phyloP scores from a whole-genome alignment of 352 stramenopile genomes.

The Phytophthora foliorum region DNA sequence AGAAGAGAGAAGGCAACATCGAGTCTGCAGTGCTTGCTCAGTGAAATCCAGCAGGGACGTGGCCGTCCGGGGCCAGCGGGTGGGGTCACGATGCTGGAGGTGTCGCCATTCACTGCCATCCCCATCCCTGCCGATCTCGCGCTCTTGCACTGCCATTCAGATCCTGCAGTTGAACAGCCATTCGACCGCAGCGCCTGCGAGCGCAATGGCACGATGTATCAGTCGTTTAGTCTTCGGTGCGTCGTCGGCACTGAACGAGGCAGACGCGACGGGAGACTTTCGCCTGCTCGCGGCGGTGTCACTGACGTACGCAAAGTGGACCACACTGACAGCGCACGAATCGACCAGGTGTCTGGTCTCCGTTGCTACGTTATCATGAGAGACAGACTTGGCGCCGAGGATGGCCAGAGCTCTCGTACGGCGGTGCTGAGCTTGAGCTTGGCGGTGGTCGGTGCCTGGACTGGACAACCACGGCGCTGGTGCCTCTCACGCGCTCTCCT shows the following conservation, averaged over 20 bases:
- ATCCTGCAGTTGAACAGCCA: conserved; percentile 3
- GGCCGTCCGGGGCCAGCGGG: background rate
- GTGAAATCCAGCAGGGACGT: background rate
- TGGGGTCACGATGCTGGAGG: conserved; percentile 4
- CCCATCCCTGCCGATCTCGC: conserved; percentile 18
- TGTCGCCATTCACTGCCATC: conserved; percentile 3
- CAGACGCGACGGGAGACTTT: conserved; percentile 28
- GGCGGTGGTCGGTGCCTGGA: too few relatives aligned
- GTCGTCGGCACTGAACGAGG: conserved; percentile 4
- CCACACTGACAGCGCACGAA: conserved; percentile 14
- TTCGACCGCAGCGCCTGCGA: background rate
- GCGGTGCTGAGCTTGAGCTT: too few relatives aligned
- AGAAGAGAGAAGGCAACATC: background rate
- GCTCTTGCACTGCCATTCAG: background rate
- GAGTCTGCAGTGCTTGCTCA: background rate
- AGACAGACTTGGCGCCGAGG: background rate
- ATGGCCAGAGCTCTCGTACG: background rate
- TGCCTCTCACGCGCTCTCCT: too few relatives aligned
- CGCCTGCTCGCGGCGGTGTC: conserved; percentile 9
- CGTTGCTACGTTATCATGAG: background rate
- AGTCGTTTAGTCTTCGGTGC: conserved; percentile 12
- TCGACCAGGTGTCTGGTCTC: background rate
- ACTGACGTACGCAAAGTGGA: conserved; percentile 21
- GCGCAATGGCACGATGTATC: conserved; percentile 16
- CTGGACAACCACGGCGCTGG: too few relatives aligned